These are phyloP conservation scores for Chalciporus sphaerocephalus DNA, from an alignment of 768 basidiomycete genomes.

Conservation along the genomic window DNA sequence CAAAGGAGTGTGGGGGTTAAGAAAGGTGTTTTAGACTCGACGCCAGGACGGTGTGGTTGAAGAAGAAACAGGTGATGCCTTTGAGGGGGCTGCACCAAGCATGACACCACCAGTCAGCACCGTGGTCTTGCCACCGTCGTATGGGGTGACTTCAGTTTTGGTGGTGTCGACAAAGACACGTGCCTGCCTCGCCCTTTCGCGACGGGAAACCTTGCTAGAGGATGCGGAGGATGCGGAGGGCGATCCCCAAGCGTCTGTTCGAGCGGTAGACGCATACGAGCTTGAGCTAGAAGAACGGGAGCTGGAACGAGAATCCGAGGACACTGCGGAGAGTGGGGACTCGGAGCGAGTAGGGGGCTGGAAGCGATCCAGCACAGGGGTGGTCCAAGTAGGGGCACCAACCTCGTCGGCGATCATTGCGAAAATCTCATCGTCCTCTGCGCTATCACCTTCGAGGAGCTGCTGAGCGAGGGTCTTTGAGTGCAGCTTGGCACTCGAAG, in stretches of 20 bases:
- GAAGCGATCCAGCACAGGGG: slow-evolving; percentile 61
- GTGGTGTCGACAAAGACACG: slow-evolving; percentile 70
- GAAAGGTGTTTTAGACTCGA: slow-evolving; percentile 39
- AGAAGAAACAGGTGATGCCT: slow-evolving; percentile 29
- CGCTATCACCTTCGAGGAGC: slow-evolving; percentile 64
- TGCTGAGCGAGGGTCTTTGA: slow-evolving; percentile 70
- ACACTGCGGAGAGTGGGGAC: slow-evolving; percentile 56
- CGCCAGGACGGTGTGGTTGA: slow-evolving; percentile 49
- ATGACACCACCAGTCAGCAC: slow-evolving; percentile 85
- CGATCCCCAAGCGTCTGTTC: slow-evolving; percentile 46
- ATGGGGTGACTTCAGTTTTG: slow-evolving; percentile 78
- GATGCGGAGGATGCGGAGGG: slow-evolving; percentile 39
- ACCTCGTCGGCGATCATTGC: slow-evolving; percentile 70
- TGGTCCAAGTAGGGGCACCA: slow-evolving; percentile 62
- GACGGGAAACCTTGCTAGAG: slow-evolving; percentile 54
- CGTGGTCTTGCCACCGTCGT: slow-evolving; percentile 85
- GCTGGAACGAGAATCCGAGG: slow-evolving; percentile 48
- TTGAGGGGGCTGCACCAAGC: slow-evolving; percentile 55
- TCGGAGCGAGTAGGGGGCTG: slow-evolving; percentile 47
- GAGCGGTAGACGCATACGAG: slow-evolving; percentile 61
- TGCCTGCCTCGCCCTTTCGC: slow-evolving; percentile 63
- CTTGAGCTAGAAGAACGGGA: slow-evolving; percentile 68
- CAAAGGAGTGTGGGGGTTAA: slow-evolving; percentile 23
- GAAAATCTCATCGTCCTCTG: slow-evolving; percentile 72
- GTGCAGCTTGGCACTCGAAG: slow-evolving; percentile 17